These are phyloP conservation scores for Coemansia sp. DNA, from an alignment of 192 early-diverging fungal species.

Conservation along the genomic window DNA sequence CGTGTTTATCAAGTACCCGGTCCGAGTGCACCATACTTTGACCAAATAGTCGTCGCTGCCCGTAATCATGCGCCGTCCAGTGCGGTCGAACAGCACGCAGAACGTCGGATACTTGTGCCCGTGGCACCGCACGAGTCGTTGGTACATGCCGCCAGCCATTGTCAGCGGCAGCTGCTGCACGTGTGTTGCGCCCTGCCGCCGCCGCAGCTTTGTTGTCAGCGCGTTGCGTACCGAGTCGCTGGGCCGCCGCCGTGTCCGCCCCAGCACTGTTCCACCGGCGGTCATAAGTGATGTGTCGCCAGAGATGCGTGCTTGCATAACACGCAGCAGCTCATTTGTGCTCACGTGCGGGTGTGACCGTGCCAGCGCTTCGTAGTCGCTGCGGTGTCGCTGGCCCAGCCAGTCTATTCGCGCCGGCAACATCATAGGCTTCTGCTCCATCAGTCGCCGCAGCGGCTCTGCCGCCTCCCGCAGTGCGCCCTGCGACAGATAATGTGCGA, in stretches of 20 bases:
- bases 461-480: slow-evolving; percentile 58
- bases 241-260: slow-evolving; percentile 26
- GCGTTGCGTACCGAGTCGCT: slow-evolving; percentile 16
- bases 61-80: slow-evolving; percentile 72
- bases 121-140: slow-evolving; percentile 62
- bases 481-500: slow-evolving; percentile 65
- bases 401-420: slow-evolving; percentile 72
- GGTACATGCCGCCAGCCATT: slow-evolving; percentile 18
- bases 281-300: slow-evolving; percentile 27
- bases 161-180: slow-evolving; percentile 22
- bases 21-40: slow-evolving; percentile 80
- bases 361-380: slow-evolving; percentile 62
- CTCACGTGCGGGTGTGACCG: slow-evolving; percentile 30
- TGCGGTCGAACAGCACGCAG: slow-evolving; percentile 74
- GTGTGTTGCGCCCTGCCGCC: slow-evolving; percentile 2
- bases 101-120: slow-evolving; percentile 79
- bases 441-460: slow-evolving; percentile 39
- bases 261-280: slow-evolving; percentile 41
- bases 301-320: slow-evolving; percentile 26
- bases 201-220: slow-evolving; percentile 12
- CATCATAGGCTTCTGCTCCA: slow-evolving; percentile 45
- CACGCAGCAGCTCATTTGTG: slow-evolving; percentile 24
- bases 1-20: slow-evolving; percentile 76
- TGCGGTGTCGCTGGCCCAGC: slow-evolving; percentile 60
- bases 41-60: slow-evolving; percentile 87